Evolutionary conservation across 176 grass and related monocot species (phyloP).

Genomic region (Miscanthus lutarioriparius): DNA sequence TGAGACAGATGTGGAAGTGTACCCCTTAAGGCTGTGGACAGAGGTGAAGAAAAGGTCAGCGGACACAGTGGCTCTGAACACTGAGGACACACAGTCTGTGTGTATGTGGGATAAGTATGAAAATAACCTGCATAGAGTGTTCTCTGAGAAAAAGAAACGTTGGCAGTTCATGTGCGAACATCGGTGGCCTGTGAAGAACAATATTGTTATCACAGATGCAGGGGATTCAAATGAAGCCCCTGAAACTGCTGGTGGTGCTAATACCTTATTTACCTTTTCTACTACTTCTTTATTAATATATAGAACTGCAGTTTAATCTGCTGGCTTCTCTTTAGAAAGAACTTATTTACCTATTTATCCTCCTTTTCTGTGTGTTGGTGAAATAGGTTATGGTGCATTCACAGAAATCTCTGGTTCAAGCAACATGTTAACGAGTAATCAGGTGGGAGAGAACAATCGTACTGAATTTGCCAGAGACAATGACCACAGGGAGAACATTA

Average conservation of each 20-base stretch:
- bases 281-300: not conserved
- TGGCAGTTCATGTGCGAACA: not conserved
- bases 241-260: not conserved
- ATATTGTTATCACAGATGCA: not conserved
- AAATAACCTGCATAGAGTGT: not conserved
- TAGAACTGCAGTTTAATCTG: not conserved
- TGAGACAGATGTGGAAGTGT: not conserved
- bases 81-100: not conserved
- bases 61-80: not conserved
- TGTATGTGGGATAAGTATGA: not conserved
- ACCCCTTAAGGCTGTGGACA: not conserved
- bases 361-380: not conserved
- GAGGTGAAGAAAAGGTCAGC: not conserved
- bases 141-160: not conserved
- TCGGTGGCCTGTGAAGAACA: not conserved
- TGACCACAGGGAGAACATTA: not conserved
- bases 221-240: not conserved
- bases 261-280: not conserved
- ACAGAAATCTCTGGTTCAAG: not conserved
- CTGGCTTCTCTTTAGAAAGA: not conserved
- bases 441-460: not conserved
- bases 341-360: not conserved
- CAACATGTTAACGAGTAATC: not conserved
- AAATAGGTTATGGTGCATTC: not conserved
- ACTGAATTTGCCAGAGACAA: slow-evolving; percentile 8